Conservation (phyloP, 202 grass and related monocot species). For the Eragrostis tef region DNA sequence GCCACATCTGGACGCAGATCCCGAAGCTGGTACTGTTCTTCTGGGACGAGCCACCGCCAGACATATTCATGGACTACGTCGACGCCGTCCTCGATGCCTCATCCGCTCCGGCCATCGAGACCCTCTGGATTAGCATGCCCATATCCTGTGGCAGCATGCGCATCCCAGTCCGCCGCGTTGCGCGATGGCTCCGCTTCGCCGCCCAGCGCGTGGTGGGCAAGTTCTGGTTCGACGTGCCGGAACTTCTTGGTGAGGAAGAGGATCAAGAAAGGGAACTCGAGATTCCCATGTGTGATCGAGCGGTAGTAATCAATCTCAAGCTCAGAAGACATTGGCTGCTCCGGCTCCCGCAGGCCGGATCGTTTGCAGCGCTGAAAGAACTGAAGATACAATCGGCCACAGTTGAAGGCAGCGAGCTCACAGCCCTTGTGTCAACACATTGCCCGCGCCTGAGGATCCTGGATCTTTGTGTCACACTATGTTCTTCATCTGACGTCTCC, state of each 20-base stretch:
- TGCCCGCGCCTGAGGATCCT: not conserved
- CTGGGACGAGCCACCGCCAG: not conserved
- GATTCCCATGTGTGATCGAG: not conserved
- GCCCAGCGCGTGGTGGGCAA: not conserved
- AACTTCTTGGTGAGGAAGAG: no score
- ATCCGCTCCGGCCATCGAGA: not conserved
- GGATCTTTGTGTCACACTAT: no score
- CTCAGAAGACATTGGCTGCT: not conserved
- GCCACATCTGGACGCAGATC: not conserved
- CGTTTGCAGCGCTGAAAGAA: not conserved
- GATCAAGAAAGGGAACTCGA: not conserved
- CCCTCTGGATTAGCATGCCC: not conserved
- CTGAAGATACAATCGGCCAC: not conserved
- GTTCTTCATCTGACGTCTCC: no score
- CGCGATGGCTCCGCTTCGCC: slow-evolving; percentile 6
- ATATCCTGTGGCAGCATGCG: no score
- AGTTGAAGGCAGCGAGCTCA: not conserved
- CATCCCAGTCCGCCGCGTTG: not conserved
- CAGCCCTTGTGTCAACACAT: not conserved
- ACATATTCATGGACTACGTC: not conserved
- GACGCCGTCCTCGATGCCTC: not conserved
- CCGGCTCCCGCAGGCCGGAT: not conserved
- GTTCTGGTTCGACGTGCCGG: not conserved
- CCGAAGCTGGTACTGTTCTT: not conserved
- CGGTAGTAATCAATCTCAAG: not conserved